Evolutionary conservation across 2,329 filamentous ascomycete species (phyloP).

Genomic region (Trichoderma lentiforme): DNA sequence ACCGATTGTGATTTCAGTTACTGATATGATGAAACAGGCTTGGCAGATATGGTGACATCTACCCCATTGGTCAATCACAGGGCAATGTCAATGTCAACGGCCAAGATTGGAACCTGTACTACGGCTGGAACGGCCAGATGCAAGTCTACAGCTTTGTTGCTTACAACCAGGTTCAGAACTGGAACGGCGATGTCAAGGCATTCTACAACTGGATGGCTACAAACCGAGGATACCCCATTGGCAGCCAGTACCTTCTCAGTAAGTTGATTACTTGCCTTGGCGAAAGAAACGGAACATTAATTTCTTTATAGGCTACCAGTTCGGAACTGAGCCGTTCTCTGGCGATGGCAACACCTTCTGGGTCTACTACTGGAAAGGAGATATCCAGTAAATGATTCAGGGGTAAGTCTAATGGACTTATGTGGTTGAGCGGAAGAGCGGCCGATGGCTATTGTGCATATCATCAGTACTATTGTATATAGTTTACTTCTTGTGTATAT

Average conservation of each 20-base stretch:
- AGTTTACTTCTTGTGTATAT: neutral
- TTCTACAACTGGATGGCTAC: conserved; percentile 54
- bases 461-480: neutral
- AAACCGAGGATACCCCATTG: conserved; percentile 45
- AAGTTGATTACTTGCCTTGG: conserved; percentile 4
- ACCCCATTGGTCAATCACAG: conserved; percentile 37
- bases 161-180: conserved; percentile 42
- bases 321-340: conserved; percentile 55
- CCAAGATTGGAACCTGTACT: conserved; percentile 53
- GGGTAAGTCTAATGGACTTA: neutral
- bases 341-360: conserved; percentile 36
- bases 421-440: neutral
- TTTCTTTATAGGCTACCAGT: conserved; percentile 22
- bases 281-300: neutral
- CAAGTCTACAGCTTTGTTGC: conserved; percentile 55
- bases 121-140: conserved; percentile 54
- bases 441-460: neutral
- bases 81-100: conserved; percentile 53
- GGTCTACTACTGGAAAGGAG: conserved; percentile 14
- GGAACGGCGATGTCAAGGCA: conserved; percentile 52
- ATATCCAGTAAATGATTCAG: conserved; percentile 1
- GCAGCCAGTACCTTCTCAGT: conserved; percentile 47
- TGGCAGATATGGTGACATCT: conserved; percentile 21
- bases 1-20: no score
- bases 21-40: conserved; percentile 21